These are phyloP conservation scores for Globisporangium radiosum DNA, from an alignment of 352 stramenopile species.

Conservation along the genomic window DNA sequence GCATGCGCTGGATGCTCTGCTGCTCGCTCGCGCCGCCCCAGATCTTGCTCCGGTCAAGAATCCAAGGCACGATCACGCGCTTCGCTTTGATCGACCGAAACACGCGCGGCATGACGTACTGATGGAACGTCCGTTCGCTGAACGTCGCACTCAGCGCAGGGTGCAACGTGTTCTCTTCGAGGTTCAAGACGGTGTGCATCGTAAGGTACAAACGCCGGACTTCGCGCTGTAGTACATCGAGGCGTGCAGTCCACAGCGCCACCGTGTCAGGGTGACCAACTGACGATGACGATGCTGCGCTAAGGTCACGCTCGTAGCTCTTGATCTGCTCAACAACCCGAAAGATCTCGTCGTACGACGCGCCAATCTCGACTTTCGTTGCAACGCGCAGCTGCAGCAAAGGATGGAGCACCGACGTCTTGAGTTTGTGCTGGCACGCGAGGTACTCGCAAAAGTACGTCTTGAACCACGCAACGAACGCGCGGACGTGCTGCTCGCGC, in stretches of 20 bases:
- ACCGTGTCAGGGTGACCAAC: background rate
- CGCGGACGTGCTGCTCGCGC: slow-evolving; percentile 37
- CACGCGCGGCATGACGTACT: slow-evolving; percentile 68
- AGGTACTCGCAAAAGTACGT: slow-evolving; percentile 73
- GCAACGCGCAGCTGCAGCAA: slow-evolving; percentile 44
- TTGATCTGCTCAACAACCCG: slow-evolving; percentile 51
- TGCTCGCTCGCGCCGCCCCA: slow-evolving; percentile 75
- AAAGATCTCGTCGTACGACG: slow-evolving; percentile 68
- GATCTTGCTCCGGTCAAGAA: slow-evolving; percentile 78
- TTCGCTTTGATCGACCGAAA: slow-evolving; percentile 75
- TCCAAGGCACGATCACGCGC: slow-evolving; percentile 79
- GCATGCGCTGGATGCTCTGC: slow-evolving; percentile 53
- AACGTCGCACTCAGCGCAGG: slow-evolving; percentile 56
- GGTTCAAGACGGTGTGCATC: slow-evolving; percentile 60
- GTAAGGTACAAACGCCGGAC: slow-evolving; percentile 66
- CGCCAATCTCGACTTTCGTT: slow-evolving; percentile 50
- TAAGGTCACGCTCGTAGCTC: slow-evolving; percentile 39
- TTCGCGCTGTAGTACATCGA: slow-evolving; percentile 59
- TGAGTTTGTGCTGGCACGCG: slow-evolving; percentile 57
- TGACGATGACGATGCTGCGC: slow-evolving; percentile 18
- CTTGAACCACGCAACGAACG: slow-evolving; percentile 79
- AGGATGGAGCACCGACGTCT: slow-evolving; percentile 50
- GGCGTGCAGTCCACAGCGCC: slow-evolving; percentile 37
- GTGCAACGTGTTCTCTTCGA: slow-evolving; percentile 66
- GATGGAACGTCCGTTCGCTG: slow-evolving; percentile 63